Conservation (phyloP, 2,329 filamentous ascomycete species). For the Phoma sp. region DNA sequence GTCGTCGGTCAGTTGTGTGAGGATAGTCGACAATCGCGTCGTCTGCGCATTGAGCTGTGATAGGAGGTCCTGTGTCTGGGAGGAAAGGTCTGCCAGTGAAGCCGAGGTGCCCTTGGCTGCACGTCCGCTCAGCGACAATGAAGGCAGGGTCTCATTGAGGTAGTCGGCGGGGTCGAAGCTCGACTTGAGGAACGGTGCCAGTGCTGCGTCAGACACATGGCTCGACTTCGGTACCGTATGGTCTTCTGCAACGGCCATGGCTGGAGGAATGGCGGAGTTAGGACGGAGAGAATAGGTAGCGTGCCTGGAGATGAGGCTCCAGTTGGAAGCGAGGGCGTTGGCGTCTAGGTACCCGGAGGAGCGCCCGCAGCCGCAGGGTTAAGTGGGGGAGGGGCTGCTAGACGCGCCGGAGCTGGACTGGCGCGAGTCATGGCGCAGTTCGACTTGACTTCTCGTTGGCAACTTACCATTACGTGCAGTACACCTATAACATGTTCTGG, state of each 20-base stretch:
- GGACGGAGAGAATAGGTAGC: constrained; percentile 11
- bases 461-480: too few species aligned
- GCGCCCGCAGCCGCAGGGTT: constrained; percentile 19
- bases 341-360: constrained; percentile 16
- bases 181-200: constrained; percentile 76
- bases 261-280: constrained; percentile 23
- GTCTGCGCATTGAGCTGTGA: constrained; percentile 90
- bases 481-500: too few species aligned
- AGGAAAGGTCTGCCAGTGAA: constrained; percentile 76
- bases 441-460: constrained; percentile 1
- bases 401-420: constrained; percentile 8
- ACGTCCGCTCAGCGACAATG: constrained; percentile 62
- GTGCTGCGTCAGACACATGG: constrained; percentile 73
- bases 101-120: constrained; percentile 53
- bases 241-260: constrained; percentile 37
- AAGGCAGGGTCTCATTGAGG: constrained; percentile 78
- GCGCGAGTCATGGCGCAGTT: constrained; percentile 11
- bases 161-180: constrained; percentile 85
- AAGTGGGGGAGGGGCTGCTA: constrained; percentile 26
- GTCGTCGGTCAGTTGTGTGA: constrained; percentile 92
- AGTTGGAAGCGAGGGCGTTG: not conserved
- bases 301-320: constrained; percentile 21
- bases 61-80: constrained; percentile 81
- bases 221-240: constrained; percentile 37
- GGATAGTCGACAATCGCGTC: constrained; percentile 75